phyloP scores from a whole-genome alignment of 202 grass and related monocot genomes.

The Schoenoplectus tabernaemontani region DNA sequence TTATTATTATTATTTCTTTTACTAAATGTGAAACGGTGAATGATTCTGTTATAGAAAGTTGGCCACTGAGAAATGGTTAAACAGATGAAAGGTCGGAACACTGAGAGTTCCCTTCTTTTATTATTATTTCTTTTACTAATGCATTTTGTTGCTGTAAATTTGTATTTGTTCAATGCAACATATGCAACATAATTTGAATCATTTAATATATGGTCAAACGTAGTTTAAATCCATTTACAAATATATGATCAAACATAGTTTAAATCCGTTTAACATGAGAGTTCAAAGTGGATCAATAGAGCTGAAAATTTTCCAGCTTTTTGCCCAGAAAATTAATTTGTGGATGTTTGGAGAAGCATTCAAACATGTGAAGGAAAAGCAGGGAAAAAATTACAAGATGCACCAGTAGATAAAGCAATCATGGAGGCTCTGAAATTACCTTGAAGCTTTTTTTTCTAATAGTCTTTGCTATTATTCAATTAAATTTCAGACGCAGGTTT shows the following conservation, averaged over 20 bases:
- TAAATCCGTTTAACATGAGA: background rate
- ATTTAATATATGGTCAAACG: too few species aligned
- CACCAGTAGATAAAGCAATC: background rate
- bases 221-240: too few species aligned
- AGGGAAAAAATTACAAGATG: background rate
- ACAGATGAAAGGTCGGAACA: background rate
- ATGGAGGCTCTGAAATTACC: background rate
- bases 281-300: background rate
- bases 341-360: too few species aligned
- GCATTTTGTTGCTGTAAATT: background rate
- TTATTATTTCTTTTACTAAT: background rate
- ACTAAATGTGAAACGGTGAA: background rate
- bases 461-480: background rate
- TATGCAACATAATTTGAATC: background rate
- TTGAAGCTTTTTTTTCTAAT: background rate
- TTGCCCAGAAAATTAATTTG: too few species aligned
- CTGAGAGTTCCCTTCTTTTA: background rate
- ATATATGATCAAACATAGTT: background rate
- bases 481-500: background rate
- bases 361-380: background rate
- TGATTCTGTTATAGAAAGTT: background rate
- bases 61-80: background rate
- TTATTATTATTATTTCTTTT: too few species aligned
- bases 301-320: too few species aligned
- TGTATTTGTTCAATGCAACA: background rate